Conservation (phyloP, 1,284 basidiomycete species). For the Volvariella volvacea region DNA sequence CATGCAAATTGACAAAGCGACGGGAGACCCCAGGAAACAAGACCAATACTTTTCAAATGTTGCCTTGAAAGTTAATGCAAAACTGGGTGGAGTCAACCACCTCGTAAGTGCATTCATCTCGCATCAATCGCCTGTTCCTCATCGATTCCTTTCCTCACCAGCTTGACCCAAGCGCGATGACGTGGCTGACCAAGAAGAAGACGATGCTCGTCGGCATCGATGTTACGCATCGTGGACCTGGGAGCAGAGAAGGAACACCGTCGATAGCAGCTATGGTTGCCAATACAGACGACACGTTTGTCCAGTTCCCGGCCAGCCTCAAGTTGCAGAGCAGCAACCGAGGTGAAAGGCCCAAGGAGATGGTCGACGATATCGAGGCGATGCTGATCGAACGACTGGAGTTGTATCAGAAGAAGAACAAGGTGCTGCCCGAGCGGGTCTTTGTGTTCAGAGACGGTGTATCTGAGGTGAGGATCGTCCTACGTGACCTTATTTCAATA, state of each 20-base stretch:
- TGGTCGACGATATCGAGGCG: slow-evolving; percentile 53
- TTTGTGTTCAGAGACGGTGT: slow-evolving; percentile 73
- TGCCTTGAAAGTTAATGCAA: slow-evolving; percentile 63
- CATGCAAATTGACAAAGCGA: slow-evolving; percentile 57
- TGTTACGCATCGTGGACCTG: slow-evolving; percentile 65
- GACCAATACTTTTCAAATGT: slow-evolving; percentile 77
- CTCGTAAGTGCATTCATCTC: slow-evolving; percentile 21
- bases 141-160: no score
- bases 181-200: slow-evolving; percentile 55
- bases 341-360: slow-evolving; percentile 45
- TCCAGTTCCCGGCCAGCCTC: slow-evolving; percentile 65
- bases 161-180: no score
- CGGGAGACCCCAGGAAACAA: slow-evolving; percentile 43
- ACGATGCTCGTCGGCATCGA: slow-evolving; percentile 81
- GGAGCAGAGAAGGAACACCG: slow-evolving; percentile 53
- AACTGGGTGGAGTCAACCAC: slow-evolving; percentile 76
- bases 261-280: slow-evolving; percentile 77
- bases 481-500: background rate
- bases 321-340: slow-evolving; percentile 47
- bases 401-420: slow-evolving; percentile 47
- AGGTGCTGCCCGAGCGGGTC: slow-evolving; percentile 51
- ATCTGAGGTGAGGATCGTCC: slow-evolving; percentile 43
- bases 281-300: slow-evolving; percentile 57
- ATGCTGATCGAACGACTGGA: slow-evolving; percentile 69
- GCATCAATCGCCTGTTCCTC: background rate